These are phyloP conservation scores for Penicillium glabrum DNA, from an alignment of 2,329 filamentous ascomycete species.

Conservation along the genomic window DNA sequence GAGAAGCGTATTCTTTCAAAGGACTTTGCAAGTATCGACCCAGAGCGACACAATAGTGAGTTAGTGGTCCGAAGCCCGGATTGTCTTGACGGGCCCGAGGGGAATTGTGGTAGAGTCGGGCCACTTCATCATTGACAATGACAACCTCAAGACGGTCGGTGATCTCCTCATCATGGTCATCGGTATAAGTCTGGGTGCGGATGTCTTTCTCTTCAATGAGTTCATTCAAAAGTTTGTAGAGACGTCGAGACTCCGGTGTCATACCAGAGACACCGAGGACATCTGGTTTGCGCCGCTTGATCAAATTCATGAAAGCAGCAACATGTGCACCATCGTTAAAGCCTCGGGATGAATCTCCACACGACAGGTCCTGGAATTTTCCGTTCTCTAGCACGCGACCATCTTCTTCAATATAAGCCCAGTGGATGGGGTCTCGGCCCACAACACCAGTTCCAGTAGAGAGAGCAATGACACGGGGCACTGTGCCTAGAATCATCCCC, in stretches of 20 bases:
- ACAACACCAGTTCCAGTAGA: constrained; percentile 83
- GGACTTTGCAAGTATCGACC: constrained; percentile 93
- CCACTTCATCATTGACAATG: constrained; percentile 93
- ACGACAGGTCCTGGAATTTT: constrained; percentile 75
- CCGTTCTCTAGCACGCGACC: constrained; percentile 86
- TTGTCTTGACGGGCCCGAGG: constrained; percentile 76
- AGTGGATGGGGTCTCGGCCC: constrained; percentile 74
- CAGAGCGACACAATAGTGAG: constrained; percentile 84
- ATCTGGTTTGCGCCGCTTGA: constrained; percentile 79
- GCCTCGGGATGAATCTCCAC: constrained; percentile 65
- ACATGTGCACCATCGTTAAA: constrained; percentile 65
- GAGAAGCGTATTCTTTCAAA: constrained; percentile 90
- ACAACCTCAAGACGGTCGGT: constrained; percentile 83
- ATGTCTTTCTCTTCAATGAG: constrained; percentile 77
- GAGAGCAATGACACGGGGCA: constrained; percentile 80
- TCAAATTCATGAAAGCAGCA: constrained; percentile 72
- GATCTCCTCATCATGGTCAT: constrained; percentile 74
- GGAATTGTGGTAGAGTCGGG: constrained; percentile 92
- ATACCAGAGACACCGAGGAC: constrained; percentile 88
- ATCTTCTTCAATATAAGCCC: constrained; percentile 92
- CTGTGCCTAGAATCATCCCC: constrained; percentile 84
- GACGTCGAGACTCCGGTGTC: constrained; percentile 78
- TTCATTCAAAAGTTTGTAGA: constrained; percentile 77
- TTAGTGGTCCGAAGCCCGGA: constrained; percentile 73
- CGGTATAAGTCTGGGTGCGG: constrained; percentile 77